phyloP scores from a whole-genome alignment of 768 basidiomycete species.

The Calocybe cyanea region DNA sequence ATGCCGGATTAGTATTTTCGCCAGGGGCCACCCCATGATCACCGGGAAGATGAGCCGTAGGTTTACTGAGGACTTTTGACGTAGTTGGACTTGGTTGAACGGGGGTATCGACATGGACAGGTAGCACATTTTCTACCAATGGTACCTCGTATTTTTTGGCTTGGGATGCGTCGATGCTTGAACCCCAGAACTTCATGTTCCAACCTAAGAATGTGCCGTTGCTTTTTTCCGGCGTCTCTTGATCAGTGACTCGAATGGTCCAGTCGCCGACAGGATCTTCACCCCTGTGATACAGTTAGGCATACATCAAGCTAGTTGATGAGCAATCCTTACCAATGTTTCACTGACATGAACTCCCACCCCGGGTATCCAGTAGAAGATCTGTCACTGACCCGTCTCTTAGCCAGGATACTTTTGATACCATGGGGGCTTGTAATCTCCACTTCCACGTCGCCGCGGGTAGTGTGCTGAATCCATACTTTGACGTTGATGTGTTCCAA shows the following conservation, averaged over 20 bases:
- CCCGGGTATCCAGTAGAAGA: constrained; percentile 75
- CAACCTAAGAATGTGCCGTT: constrained; percentile 81
- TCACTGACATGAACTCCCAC: constrained; percentile 98
- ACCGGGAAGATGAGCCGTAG: constrained; percentile 82
- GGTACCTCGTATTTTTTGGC: constrained; percentile 63
- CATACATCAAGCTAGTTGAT: constrained; percentile 3
- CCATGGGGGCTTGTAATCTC: constrained; percentile 83
- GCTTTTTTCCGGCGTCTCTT: constrained; percentile 45
- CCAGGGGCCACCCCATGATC: constrained; percentile 80
- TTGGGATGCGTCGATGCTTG: constrained; percentile 66
- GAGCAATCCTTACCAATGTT: constrained; percentile 76
- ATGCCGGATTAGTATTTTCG: constrained; percentile 75
- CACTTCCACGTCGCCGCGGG: constrained; percentile 91
- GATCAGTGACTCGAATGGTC: constrained; percentile 86
- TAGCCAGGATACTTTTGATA: constrained; percentile 79
- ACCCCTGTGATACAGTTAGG: constrained; percentile 55
- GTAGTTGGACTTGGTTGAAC: constrained; percentile 33
- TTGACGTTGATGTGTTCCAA: constrained; percentile 91
- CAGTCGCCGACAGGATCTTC: constrained; percentile 89
- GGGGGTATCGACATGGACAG: constrained; percentile 36
- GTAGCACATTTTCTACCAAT: constrained; percentile 44
- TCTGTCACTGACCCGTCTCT: constrained; percentile 61
- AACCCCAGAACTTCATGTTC: constrained; percentile 93
- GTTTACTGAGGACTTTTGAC: constrained; percentile 72
- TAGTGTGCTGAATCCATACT: constrained; percentile 88